Evolutionary conservation across 495 filamentous ascomycete species (phyloP).

Genomic region (Penicillium coffeae): DNA sequence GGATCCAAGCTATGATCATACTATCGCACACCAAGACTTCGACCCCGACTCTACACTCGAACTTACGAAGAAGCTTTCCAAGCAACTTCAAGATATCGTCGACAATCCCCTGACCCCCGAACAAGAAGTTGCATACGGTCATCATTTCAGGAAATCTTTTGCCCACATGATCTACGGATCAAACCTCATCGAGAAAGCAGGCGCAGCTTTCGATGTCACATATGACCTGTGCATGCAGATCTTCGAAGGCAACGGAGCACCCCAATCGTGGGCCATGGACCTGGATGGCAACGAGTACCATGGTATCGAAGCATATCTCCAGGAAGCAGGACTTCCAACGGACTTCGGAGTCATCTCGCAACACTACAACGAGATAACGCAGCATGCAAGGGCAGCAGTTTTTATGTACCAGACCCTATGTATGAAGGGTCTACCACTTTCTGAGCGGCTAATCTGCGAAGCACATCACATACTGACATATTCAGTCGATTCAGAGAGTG

Average conservation of each 20-base stretch:
- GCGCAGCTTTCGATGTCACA: not conserved
- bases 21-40: not conserved
- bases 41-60: not conserved
- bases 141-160: not conserved
- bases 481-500: constrained; percentile 5
- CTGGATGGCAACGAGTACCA: not conserved
- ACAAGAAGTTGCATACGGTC: not conserved
- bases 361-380: constrained; percentile 27
- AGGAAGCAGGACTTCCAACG: not conserved
- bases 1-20: not conserved
- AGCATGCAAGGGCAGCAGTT: constrained; percentile 34
- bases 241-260: not conserved
- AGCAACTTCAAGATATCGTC: not conserved
- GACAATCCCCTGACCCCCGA: not conserved
- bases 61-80: not conserved
- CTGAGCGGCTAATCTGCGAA: constrained; percentile 27
- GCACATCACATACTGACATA: constrained; percentile 29
- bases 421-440: constrained; percentile 14
- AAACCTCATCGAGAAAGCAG: not conserved
- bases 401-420: constrained; percentile 20
- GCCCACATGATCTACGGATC: not conserved
- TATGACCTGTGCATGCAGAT: not conserved
- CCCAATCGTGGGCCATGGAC: not conserved
- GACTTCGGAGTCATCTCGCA: constrained; percentile 6
- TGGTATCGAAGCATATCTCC: not conserved